Base-by-base conservation (phyloP, 2,329 filamentous ascomycete genomes). In the Aureobasidium lini region DNA sequence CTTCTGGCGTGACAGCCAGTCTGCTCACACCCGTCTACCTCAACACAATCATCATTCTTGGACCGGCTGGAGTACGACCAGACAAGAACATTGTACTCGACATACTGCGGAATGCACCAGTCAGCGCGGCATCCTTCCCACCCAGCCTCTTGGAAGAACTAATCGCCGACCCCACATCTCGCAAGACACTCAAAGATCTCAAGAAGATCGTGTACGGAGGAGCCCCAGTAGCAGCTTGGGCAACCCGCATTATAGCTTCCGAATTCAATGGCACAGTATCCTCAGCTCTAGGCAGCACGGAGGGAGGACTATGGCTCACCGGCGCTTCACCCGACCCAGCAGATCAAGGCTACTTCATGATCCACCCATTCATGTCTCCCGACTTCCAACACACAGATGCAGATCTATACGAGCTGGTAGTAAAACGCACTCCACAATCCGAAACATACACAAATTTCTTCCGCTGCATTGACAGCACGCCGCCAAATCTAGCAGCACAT, bases 361-460 rank as follows among this genome's bases (percentile, higher is more conserved):
- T 60, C 9, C 59, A 60, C 8, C 59, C 59, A 16, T 53, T 53
- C 28, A 49, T 59, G 57, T n/a, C 29, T 7, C 31, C 47, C 13
- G 32, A 44, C 7, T 59, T 59, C 31, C 28, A 57, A n/a, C 59
- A 60, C 23, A 42, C 43, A 32, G 49, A 32, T 29, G 48, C 34
- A 28, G 58, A 60, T 31, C 46, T 60, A 6, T 60, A 60, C n/a
- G 58, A 60, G 36, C 39, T 60, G 1, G 58, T 60, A 10, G 42
- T 56, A 10, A 16, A 34, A 4, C 48, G 50, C 7, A 60, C 58
- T 5, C 42, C 58, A 6, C 34, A 53, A 2, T 53, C 40, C 13
- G 48, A 54, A 23, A 6, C 28, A 11, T 54, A 46, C 13, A 54
- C 48, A 3, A 60, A 60, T 16, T 60, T 60, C 42, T 60, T 54